These are phyloP conservation scores for Chenopodium quinoa DNA, from an alignment of 148 eudicot genomes.

Conservation along the genomic window DNA sequence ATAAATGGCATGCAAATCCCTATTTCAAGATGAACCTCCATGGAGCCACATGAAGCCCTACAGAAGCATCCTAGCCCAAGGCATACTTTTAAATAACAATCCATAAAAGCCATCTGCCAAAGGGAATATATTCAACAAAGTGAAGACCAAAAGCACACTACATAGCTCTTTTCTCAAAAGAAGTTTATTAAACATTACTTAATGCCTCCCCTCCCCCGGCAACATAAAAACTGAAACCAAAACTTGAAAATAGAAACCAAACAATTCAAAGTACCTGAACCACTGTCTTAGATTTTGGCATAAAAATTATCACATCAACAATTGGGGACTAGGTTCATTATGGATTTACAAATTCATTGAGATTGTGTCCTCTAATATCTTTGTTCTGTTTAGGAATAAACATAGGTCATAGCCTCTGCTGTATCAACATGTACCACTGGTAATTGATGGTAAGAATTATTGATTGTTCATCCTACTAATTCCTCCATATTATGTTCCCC, in stretches of 20 bases:
- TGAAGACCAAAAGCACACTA: background rate
- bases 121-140: background rate
- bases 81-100: background rate
- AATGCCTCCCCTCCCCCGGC: background rate
- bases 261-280: background rate
- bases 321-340: background rate
- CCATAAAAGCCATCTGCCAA: background rate
- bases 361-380: conserved; percentile 1
- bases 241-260: background rate
- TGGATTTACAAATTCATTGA: background rate
- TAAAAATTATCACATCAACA: background rate
- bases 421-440: background rate
- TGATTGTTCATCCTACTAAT: background rate
- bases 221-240: background rate
- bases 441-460: background rate
- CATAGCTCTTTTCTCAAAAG: background rate
- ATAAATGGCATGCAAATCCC: background rate
- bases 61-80: background rate
- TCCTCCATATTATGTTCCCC: background rate
- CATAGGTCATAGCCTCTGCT: background rate
- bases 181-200: background rate
- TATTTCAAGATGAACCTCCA: background rate
- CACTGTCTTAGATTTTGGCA: background rate
- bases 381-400: background rate
- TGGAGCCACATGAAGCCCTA: background rate